These are phyloP conservation scores for Amanita molliuscula DNA, from an alignment of 768 basidiomycete species.

Conservation along the genomic window DNA sequence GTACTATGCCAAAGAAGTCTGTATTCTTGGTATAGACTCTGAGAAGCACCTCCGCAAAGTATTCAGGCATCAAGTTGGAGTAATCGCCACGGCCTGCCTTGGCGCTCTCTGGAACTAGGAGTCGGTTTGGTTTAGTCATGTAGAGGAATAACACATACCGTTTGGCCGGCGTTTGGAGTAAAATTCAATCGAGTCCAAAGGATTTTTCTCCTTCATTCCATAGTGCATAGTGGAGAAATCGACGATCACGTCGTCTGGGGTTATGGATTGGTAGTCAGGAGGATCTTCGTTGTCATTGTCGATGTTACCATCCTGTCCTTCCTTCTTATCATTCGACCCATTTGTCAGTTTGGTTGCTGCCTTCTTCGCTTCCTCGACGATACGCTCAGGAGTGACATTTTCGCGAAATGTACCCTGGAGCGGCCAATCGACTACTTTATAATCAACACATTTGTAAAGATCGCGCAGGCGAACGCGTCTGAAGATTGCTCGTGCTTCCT, in stretches of 20 bases:
- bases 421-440: conserved; percentile 38
- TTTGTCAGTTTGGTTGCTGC: conserved; percentile 10
- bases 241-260: conserved; percentile 48
- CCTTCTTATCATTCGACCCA: neutral
- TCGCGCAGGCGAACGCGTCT: conserved; percentile 51
- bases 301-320: conserved; percentile 11
- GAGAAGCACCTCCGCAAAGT: conserved; percentile 62
- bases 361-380: conserved; percentile 32
- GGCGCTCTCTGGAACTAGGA: conserved; percentile 24
- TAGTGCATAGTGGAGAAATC: conserved; percentile 61
- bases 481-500: conserved; percentile 46
- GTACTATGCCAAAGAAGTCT: conserved; percentile 48
- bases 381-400: conserved; percentile 28
- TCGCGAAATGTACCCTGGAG: conserved; percentile 22
- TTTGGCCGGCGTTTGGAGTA: conserved; percentile 58
- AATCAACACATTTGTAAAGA: conserved; percentile 64
- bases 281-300: conserved; percentile 12
- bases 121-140: neutral
- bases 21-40: conserved; percentile 62
- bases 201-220: conserved; percentile 64
- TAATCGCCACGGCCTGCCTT: conserved; percentile 44
- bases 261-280: conserved; percentile 19
- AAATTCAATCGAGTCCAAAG: conserved; percentile 59
- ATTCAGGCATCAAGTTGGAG: conserved; percentile 51
- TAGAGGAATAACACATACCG: conserved; percentile 26